Evolutionary conservation across 2,329 filamentous ascomycete species (phyloP).

Genomic region (Gliomastix tumulicola): DNA sequence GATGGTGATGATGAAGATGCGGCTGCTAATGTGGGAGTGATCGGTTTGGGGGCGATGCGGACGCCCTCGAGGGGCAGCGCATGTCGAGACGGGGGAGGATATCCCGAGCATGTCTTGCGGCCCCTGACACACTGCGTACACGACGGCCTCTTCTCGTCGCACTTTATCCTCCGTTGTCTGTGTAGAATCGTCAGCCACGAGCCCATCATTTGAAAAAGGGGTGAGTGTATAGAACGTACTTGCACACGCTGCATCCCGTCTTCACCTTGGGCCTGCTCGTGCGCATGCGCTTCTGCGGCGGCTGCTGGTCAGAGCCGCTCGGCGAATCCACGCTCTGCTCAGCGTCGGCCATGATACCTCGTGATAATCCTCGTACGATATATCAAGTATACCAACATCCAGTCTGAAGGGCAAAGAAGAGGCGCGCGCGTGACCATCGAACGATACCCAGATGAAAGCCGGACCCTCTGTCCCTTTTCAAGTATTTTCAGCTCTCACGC

Average conservation of each 20-base stretch:
- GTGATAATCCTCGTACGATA: too few species aligned
- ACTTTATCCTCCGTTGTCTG: conserved; percentile 58
- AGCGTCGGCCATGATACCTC: too few species aligned
- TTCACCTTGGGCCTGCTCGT: conserved; percentile 57
- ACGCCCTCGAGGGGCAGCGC: conserved; percentile 38
- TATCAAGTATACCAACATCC: too few species aligned
- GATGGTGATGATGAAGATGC: too few species aligned
- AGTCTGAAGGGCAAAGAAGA: too few species aligned
- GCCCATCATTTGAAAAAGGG: neutral
- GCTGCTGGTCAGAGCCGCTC: too few species aligned
- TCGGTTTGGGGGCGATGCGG: conserved; percentile 41
- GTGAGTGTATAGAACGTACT: conserved; percentile 36
- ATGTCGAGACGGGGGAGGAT: conserved; percentile 48
- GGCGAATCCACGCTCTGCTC: too few species aligned
- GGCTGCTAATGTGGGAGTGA: conserved; percentile 12
- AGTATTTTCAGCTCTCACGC: too few species aligned
- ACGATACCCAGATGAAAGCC: too few species aligned
- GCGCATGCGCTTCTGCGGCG: too few species aligned
- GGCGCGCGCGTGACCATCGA: too few species aligned
- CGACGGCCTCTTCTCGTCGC: conserved; percentile 54
- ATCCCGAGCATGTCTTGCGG: conserved; percentile 52
- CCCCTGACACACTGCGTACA: conserved; percentile 55
- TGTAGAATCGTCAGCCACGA: neutral
- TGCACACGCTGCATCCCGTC: conserved; percentile 62
- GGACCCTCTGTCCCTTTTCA: too few species aligned